Base-by-base conservation (phyloP, 1,139 yeast genomes). In the Nakaseomyces sp. region DNA sequence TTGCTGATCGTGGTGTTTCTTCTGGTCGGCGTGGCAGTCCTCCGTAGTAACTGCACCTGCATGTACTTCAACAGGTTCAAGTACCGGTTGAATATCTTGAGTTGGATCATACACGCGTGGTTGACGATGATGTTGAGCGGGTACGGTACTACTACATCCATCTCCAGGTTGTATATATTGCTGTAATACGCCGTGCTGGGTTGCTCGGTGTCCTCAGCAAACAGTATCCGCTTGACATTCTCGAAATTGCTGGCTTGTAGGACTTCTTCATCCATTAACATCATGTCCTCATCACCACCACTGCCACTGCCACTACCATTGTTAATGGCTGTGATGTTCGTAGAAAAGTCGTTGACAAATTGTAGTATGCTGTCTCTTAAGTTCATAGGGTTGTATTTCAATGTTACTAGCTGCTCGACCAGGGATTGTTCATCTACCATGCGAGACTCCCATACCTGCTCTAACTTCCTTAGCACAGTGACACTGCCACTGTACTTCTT, bases 101-200 rank as follows among this genome's bases (percentile, higher is more conserved):
- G 88, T 48, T 93, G 88, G 41, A 80, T 73, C 28, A 87, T 70
- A 25, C 82, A 77, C 37, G 86, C 81, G 47, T 81, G 76, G 20
- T 84, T 78, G 3, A 88, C 66, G 1, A 91, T 70, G 32, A 89
- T 69, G 51, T 88, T 87, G 40, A 88, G 65, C 0, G 99, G 99
- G 58, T 87, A 93, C 5, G 96, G 96, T 17, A 89, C 68, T 22
- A 73, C 68, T 29, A 86, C 61, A 43, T 85, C 84, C 36, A 88
- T 68, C 51, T 80, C 83, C 12, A 88, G 61, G 37, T 76, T 76
- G 54, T 81, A 75, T 6, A 76, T 67, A 32, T 65, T 64, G 40
- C 53, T 46, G 17, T 47, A 38, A n/a, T n/a, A n/a, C n/a, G n/a
- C n/a, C n/a, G n/a, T n/a, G n/a, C n/a, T n/a, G n/a, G n/a, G n/a